phyloP scores from a whole-genome alignment of 495 filamentous ascomycete species.

The Apiosordaria backusii region DNA sequence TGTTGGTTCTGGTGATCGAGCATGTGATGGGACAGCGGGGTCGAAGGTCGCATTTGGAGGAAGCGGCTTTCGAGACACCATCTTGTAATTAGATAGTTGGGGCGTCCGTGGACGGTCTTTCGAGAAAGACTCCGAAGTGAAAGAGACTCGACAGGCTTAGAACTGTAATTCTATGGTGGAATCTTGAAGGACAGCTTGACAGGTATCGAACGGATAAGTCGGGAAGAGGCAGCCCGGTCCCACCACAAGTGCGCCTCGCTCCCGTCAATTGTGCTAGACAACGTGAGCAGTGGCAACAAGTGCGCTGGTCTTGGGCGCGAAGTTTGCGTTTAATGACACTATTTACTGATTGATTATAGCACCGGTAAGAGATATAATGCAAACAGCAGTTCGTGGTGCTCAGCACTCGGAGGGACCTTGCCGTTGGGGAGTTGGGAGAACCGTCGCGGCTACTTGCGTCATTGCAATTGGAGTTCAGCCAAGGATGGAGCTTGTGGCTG shows the following conservation, averaged over 20 bases:
- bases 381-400: neutral
- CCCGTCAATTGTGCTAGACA: neutral
- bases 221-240: neutral
- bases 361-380: too few species aligned
- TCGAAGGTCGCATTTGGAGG: slow-evolving; percentile 31
- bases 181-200: slow-evolving; percentile 11
- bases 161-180: neutral
- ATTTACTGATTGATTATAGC: too few species aligned
- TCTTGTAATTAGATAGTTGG: neutral
- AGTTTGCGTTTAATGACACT: too few species aligned
- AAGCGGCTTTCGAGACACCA: slow-evolving; percentile 39
- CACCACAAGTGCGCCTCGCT: neutral
- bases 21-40: slow-evolving; percentile 25
- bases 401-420: neutral
- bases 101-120: neutral
- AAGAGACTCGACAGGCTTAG: neutral
- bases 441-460: slow-evolving; percentile 25
- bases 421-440: neutral
- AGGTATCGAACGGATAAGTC: neutral
- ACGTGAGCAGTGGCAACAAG: neutral
- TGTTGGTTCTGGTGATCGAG: slow-evolving; percentile 19
- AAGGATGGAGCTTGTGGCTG: neutral
- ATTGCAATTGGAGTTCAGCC: slow-evolving; percentile 13
- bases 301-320: neutral
- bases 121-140: neutral